These are phyloP conservation scores for Verbascum thapsus DNA, from an alignment of 257 asterid species.

Conservation along the genomic window DNA sequence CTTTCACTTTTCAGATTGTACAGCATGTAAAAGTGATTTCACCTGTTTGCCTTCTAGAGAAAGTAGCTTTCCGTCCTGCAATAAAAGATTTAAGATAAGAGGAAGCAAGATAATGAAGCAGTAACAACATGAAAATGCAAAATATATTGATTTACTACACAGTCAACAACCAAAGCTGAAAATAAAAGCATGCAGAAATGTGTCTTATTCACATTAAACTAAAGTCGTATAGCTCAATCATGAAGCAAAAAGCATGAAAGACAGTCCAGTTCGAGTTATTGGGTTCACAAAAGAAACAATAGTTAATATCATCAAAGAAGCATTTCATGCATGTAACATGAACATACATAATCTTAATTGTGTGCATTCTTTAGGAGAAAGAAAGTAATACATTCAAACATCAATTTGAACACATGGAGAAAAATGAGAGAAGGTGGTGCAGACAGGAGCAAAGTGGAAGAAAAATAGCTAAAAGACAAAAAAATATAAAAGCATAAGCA, in stretches of 20 bases:
- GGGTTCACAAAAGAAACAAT: background rate
- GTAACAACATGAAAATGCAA: conserved; percentile 5
- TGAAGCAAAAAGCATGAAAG: background rate
- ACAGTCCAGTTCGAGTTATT: background rate
- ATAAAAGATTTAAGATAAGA: conserved; percentile 13
- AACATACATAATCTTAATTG: background rate
- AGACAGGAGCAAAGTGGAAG: too few species aligned
- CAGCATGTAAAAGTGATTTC: conserved; percentile 26
- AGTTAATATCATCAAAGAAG: too few species aligned
- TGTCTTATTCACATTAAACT: background rate
- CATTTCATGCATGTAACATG: background rate
- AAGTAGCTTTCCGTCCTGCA: conserved; percentile 75
- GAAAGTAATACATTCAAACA: too few species aligned
- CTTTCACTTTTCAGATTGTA: background rate
- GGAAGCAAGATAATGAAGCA: conserved; percentile 7
- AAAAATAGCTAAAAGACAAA: too few species aligned
- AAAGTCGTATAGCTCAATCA: background rate
- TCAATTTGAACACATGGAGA: too few species aligned
- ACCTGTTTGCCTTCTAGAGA: conserved; percentile 86
- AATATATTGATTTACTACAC: background rate
- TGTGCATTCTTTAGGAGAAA: too few species aligned
- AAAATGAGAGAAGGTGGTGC: too few species aligned
- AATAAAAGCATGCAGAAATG: background rate
- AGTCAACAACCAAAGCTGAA: conserved; percentile 8
- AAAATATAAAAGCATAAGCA: too few species aligned